Base-by-base conservation (phyloP, 2,329 filamentous ascomycete species). In the Colletotrichum liriopes region DNA sequence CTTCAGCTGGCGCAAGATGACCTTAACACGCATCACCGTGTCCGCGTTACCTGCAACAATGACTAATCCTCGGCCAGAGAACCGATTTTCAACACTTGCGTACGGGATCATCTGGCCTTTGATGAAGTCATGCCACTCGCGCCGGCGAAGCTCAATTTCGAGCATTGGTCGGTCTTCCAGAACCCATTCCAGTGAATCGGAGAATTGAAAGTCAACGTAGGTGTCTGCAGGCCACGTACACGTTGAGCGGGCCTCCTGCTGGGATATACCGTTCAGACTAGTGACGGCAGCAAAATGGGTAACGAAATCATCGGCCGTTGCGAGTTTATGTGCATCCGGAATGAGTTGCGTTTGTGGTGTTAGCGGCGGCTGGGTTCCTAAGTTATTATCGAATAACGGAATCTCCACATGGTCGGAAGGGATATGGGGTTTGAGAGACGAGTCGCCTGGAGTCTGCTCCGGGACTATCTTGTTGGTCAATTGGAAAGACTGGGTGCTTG, bases 21-120 rank as follows among this genome's bases (percentile, higher is more conserved):
- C 63, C 20, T 71, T 71, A 41, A 60, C 64, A 23, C 63, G 67
- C 67, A 67, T 71, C 8, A 71, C 32, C 7, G 67, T 71, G 23
- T 71, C 67, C 3, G 67, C 67, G 47, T 71, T 71, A n/a, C 67
- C 67, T 3, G 63, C 67, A 26, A 71, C 67, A 16, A 71, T 67
- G 47, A 62, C 63, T 20, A 71, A 12, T 1, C 67, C 67, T 11
- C 67, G 37, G 41, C 67, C 63, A 1, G 26, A 47, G 16, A 71
- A 71, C 6, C 55, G 63, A n/a, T 71, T 49, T 26, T 71, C 56
- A 5, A 62, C 63, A n/a, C 39, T 55, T 6, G 67, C 16, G 41
- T 71, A 71, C 18, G 67, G 63, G 18, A 71, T 67, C 63, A 71
- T 61, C 18, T 55, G 39, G 20, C 47, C 49, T 16, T 37, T 26